Evolutionary conservation across 345 rosid genomes (phyloP).

Genomic region (Clausena lansium): DNA sequence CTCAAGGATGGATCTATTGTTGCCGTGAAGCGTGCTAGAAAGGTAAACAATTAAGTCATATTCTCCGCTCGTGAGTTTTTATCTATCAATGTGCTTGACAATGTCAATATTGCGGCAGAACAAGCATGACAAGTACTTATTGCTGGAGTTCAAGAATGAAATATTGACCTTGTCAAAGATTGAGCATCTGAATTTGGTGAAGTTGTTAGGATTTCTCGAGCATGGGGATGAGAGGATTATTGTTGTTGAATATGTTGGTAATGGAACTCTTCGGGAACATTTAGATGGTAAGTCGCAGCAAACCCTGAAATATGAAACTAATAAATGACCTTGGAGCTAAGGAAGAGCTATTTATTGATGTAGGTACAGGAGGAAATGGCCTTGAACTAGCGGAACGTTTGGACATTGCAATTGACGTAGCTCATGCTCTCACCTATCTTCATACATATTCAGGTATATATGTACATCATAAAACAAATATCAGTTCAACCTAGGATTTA

Average conservation of each 20-base stretch:
- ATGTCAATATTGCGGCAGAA: slow-evolving; percentile 48
- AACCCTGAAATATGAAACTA: background rate
- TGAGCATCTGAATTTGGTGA: slow-evolving; percentile 87
- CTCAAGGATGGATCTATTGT: slow-evolving; percentile 79
- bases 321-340: too few relatives aligned
- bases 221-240: slow-evolving; percentile 65
- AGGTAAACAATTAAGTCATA: slow-evolving; percentile 37
- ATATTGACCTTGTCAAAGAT: slow-evolving; percentile 77
- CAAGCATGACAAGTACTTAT: slow-evolving; percentile 37
- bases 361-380: slow-evolving; percentile 60
- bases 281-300: slow-evolving; percentile 64
- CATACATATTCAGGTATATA: slow-evolving; percentile 78
- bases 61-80: too few relatives aligned
- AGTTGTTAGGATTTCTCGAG: slow-evolving; percentile 71
- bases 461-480: background rate
- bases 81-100: background rate
- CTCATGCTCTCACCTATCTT: slow-evolving; percentile 89
- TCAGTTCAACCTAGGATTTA: background rate
- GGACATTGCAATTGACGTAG: slow-evolving; percentile 88
- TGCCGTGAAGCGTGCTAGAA: slow-evolving; percentile 84
- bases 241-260: slow-evolving; percentile 72
- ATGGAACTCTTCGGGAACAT: slow-evolving; percentile 83
- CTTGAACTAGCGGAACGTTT: slow-evolving; percentile 79
- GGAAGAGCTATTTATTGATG: slow-evolving; percentile 12
- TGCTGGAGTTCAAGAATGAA: slow-evolving; percentile 80